These are phyloP conservation scores for Smittium mucronatum DNA, from an alignment of 371 early-diverging fungal genomes.

Conservation along the genomic window DNA sequence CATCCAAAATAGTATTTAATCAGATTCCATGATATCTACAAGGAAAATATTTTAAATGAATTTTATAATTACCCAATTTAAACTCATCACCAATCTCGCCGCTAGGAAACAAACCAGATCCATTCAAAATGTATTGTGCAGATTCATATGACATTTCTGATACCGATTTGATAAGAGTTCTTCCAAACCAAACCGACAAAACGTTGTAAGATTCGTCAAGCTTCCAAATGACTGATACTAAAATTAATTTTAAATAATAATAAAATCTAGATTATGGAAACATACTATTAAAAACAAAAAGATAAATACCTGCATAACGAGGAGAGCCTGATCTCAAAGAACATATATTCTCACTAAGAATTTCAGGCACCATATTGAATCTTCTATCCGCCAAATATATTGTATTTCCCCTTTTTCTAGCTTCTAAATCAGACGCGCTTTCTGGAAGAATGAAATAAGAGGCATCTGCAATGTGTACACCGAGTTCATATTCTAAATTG, in stretches of 20 bases:
- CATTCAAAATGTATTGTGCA: slow-evolving; percentile 77
- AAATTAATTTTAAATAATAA: background rate
- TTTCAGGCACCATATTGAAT: slow-evolving; percentile 96
- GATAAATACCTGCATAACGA: slow-evolving; percentile 42
- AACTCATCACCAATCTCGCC: background rate
- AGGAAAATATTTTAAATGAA: slow-evolving; percentile 3
- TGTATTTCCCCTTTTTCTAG: slow-evolving; percentile 77
- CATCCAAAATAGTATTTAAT: background rate
- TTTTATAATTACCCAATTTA: background rate
- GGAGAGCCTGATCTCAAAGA: slow-evolving; percentile 67
- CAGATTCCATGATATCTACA: too few relatives aligned
- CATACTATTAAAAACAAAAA: slow-evolving; percentile 22
- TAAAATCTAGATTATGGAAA: background rate
- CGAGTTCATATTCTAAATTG: slow-evolving; percentile 48
- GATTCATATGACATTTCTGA: slow-evolving; percentile 84
- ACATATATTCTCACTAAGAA: slow-evolving; percentile 80
- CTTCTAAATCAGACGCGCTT: slow-evolving; percentile 76
- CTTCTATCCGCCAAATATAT: slow-evolving; percentile 84
- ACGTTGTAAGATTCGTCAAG: slow-evolving; percentile 42
- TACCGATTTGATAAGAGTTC: slow-evolving; percentile 67
- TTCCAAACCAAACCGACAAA: slow-evolving; percentile 52
- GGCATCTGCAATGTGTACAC: slow-evolving; percentile 98
- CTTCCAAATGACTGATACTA: slow-evolving; percentile 60
- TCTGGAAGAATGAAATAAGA: slow-evolving; percentile 74
- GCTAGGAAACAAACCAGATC: slow-evolving; percentile 30